Evolutionary conservation across 148 eudicot species (phyloP).

Genomic region (Silene uniflora): DNA sequence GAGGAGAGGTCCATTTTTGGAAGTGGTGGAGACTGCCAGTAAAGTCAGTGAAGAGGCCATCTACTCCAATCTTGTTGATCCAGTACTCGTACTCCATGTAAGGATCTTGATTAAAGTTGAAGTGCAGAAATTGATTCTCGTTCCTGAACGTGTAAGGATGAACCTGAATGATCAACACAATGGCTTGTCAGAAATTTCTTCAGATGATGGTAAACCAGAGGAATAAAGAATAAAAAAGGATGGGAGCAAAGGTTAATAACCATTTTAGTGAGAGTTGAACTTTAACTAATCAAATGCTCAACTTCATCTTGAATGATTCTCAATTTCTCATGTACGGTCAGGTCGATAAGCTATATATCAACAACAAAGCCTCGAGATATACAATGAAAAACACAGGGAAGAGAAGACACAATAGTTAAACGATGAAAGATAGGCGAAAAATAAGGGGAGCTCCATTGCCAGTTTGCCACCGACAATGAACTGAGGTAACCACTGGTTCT

Average conservation of each 20-base stretch:
- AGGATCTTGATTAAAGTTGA: conserved; percentile 75
- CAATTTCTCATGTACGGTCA: background rate
- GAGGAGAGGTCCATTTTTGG: conserved; percentile 72
- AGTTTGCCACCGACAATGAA: no score
- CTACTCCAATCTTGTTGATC: conserved; percentile 77
- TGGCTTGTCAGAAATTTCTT: conserved; percentile 1
- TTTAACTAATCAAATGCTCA: background rate
- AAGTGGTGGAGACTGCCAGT: conserved; percentile 78
- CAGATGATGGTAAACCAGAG: background rate
- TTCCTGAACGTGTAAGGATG: conserved; percentile 89
- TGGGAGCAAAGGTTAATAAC: background rate
- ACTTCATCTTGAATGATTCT: background rate
- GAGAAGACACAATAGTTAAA: no score
- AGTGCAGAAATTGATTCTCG: conserved; percentile 70
- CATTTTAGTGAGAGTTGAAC: background rate
- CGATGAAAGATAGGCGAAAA: no score
- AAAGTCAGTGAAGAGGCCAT: conserved; percentile 91
- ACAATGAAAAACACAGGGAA: no score
- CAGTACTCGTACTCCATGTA: conserved; percentile 71
- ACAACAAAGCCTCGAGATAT: no score
- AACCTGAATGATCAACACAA: conserved; percentile 46
- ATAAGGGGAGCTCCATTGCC: no score
- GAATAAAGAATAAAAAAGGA: background rate
- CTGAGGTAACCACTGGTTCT: no score
- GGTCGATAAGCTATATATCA: background rate